Evolutionary conservation across 495 filamentous ascomycete genomes (phyloP).

Genomic region (Neurospora africana): DNA sequence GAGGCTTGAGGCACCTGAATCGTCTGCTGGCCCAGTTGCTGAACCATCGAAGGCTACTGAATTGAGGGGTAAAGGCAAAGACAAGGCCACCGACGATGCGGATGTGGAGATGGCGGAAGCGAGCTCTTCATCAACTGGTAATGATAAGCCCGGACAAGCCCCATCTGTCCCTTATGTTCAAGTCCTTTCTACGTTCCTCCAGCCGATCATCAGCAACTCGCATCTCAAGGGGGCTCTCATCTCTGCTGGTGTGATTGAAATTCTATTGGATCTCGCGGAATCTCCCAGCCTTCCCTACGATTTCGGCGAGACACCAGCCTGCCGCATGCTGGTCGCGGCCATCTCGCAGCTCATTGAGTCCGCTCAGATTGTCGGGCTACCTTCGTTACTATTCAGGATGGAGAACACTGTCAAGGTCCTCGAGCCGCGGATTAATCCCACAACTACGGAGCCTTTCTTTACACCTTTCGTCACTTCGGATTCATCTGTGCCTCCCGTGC

Average conservation of each 20-base stretch:
- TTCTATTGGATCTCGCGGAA: conserved; percentile 72
- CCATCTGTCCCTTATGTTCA: conserved; percentile 51
- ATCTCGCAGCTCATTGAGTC: conserved; percentile 71
- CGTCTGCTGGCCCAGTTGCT: conserved; percentile 37
- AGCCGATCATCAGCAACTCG: conserved; percentile 66
- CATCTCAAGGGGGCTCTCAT: conserved; percentile 66
- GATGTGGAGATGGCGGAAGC: conserved; percentile 52
- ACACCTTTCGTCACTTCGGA: conserved; percentile 41
- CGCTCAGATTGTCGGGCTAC: conserved; percentile 71
- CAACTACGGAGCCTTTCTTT: conserved; percentile 43
- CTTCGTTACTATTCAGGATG: conserved; percentile 63
- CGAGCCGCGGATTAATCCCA: conserved; percentile 46
- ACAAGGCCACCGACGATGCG: conserved; percentile 29
- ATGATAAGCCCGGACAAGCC: not conserved
- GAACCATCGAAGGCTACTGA: conserved; percentile 4
- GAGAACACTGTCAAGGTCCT: conserved; percentile 59
- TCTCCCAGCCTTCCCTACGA: conserved; percentile 67
- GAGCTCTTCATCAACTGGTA: conserved; percentile 14
- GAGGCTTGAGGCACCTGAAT: conserved; percentile 57
- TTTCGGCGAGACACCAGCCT: conserved; percentile 56
- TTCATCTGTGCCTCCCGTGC: conserved; percentile 7
- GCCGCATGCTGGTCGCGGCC: conserved; percentile 58
- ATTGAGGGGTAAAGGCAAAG: conserved; percentile 24
- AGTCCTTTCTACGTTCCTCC: conserved; percentile 64
- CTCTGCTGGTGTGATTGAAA: conserved; percentile 67